Conservation (phyloP, 441 rosid genomes). For the Aquilaria agallochum region DNA sequence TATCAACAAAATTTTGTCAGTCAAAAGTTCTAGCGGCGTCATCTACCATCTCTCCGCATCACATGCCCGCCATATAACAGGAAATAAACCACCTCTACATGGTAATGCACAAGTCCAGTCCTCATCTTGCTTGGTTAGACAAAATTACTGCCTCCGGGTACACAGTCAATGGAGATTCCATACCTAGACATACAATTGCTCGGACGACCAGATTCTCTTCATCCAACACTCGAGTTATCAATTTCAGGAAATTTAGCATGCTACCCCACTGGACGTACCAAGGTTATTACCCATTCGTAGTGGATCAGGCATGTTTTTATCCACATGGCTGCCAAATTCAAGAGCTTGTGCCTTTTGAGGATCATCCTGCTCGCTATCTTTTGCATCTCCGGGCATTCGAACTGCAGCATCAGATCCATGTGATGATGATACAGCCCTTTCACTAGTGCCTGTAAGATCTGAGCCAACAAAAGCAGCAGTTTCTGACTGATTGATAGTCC, state of each 20-base stretch:
- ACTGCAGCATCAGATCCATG: conserved; percentile 2
- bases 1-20: no score
- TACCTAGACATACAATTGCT: conserved; percentile 19
- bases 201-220: conserved; percentile 16
- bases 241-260: conserved; percentile 17
- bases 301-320: not conserved
- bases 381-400: conserved; percentile 2
- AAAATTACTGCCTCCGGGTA: conserved; percentile 27
- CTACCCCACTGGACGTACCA: conserved; percentile 2
- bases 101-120: no score
- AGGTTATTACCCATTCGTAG: conserved; percentile 1
- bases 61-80: no score
- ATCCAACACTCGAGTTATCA: conserved; percentile 1
- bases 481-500: conserved; percentile 13
- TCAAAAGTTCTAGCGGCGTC: no score
- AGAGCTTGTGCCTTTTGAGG: not conserved
- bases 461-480: conserved; percentile 1
- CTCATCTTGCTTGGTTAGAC: conserved; percentile 31
- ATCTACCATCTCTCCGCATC: no score
- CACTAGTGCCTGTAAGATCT: conserved; percentile 2
- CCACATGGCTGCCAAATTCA: conserved; percentile 9
- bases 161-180: conserved; percentile 20
- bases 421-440: conserved; percentile 2
- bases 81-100: no score
- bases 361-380: conserved; percentile 5